Evolutionary conservation across 257 asterid genomes (phyloP), one percentile per base, ranked within the genome.

Genomic region (Parsonsia alboflavescens): DNA sequence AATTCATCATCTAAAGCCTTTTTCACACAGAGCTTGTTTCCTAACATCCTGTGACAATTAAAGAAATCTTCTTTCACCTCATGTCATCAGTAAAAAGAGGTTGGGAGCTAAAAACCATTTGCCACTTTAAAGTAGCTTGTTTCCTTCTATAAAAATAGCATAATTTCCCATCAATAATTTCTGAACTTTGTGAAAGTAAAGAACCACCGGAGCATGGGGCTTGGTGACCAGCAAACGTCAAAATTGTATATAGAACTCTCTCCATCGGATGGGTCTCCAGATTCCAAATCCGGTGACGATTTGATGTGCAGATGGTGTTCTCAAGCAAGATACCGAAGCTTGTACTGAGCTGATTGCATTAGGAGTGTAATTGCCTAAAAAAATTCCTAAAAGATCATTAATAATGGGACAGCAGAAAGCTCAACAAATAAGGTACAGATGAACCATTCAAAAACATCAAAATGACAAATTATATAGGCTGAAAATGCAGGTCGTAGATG

Each of bases 1-100:
- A 96, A 94, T 61, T 87, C 82, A 72, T 94, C 98, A 77, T 80
- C 42, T 67, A 95, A 58, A 76, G 85, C 93, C 79, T 84, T 90
- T 74, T 84, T 90, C 19, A 85, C 33, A 12, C 70, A 75, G 45
- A 56, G 86, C 90, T 71, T 83, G 88, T 71, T 84, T 77, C 39
- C 66, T 82, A 57, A 90, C 44, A 79, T 28, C 84, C 97, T 94
- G 89, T 71, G 50, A 33, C 39, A 71, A 11, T 30, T 21, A 52
- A 75, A 71, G 61, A 68, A 33, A 74, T 73, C 63, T 54, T 78
- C 66, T 41, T 75, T 39, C 41, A 12, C 28, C 48, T 65, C 15
- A 71, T 16, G 59, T 48, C 22, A 19, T 24, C 21, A 26, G 17
- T 3, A 58, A 33, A 26, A 41, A n/a, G 22, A 64, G 41, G 6